Base-by-base conservation (phyloP, 192 early-diverging fungal species). In the Chytriomyces confervae region DNA sequence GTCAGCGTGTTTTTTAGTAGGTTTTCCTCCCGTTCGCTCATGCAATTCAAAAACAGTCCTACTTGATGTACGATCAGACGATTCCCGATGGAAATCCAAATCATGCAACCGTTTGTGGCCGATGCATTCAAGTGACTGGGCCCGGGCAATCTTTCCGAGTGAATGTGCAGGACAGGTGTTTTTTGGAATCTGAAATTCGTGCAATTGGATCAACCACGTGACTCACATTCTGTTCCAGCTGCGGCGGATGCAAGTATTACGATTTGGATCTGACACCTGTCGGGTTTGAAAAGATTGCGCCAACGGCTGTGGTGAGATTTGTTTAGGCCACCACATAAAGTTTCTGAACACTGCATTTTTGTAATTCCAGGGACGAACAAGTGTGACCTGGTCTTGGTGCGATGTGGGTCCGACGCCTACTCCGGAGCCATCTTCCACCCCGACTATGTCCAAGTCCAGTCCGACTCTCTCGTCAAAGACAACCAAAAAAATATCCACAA, bases 61-160 rank as follows among this genome's bases (percentile, higher is more conserved):
- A 57, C 53, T 11, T 20, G 20, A 11, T 57, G 13, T 57, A 57
- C 53, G 20, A 20, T 57, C 53, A 18, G 13, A 57, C 53, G 53
- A 57, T 57, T 57, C 53, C 53, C 13, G 53, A 57, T 20, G 53
- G 53, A 57, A 57, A 57, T 3, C 53, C 53, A 57, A 57, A 57
- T 57, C 53, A 57, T 57, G 53, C 53, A 57, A 18, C 53, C 11
- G 53, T 57, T 0, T 57, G 53, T 3, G 53, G 53, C 1, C 11
- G 53, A 20, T 57, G 53, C 53, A 57, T 57, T 57, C 53, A 57
- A 57, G 53, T 57, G 11, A 57, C 53, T 18, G 53, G 53, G 20
- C 53, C 53, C 11, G 53, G 53, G 53, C 11, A 11, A 18, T 20
- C 53, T 18, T 57, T 57, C 53, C 53, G 53, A 57, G 53, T 57